Percentiles rank a stretch among this genome's conserved stretches.
Evolutionary conservation across 1,284 basidiomycete species (phyloP).

Genomic region (Cryptococcus sp.): DNA sequence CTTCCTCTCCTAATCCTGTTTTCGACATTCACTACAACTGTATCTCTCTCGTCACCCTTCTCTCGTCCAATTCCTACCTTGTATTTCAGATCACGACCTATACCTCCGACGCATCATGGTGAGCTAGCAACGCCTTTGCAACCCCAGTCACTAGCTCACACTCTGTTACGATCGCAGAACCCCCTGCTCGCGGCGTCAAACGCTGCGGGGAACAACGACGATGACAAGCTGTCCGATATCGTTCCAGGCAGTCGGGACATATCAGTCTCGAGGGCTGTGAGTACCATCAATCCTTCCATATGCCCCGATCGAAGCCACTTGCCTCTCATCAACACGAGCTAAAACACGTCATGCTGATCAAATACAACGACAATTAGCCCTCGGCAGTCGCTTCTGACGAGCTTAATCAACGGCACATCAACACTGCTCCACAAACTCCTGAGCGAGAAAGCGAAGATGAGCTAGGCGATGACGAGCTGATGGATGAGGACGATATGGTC

Average conservation of each 20-base stretch:
- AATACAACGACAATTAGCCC: conserved; percentile 24
- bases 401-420: conserved; percentile 33
- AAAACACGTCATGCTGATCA: background rate
- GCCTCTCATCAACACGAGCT: background rate
- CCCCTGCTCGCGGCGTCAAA: conserved; percentile 48
- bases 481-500: conserved; percentile 38
- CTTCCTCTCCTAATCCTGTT: no score
- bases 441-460: conserved; percentile 35
- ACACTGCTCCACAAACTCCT: conserved; percentile 41
- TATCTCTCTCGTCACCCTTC: no score
- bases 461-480: conserved; percentile 34
- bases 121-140: background rate
- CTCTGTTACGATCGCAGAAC: conserved; percentile 29
- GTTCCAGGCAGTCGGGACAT: conserved; percentile 48
- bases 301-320: background rate
- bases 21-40: no score
- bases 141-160: no score
- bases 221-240: conserved; percentile 52
- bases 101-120: background rate
- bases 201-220: conserved; percentile 34
- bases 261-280: conserved; percentile 48
- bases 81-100: no score
- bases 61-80: no score
- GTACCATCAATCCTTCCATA: conserved; percentile 14
- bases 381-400: conserved; percentile 45